Evolutionary conservation across 345 rosid species (phyloP).

Genomic region (Salix suchowensis): DNA sequence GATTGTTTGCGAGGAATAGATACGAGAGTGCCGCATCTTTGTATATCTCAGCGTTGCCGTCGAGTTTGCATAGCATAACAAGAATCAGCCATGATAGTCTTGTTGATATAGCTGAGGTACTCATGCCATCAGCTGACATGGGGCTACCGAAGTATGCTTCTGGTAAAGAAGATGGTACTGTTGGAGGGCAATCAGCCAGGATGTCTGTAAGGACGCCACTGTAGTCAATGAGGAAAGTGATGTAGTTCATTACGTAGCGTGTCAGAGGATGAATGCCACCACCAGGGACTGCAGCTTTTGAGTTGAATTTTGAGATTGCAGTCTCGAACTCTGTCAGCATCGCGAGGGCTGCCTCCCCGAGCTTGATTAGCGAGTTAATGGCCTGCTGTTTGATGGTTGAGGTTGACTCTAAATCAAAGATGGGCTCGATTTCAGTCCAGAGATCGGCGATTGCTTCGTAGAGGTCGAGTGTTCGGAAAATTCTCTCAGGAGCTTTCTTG

Average conservation of each 20-base stretch:
- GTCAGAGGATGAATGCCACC: conserved; percentile 81
- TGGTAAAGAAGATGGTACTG: conserved; percentile 36
- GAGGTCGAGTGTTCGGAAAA: conserved; percentile 63
- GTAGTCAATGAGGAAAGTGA: conserved; percentile 65
- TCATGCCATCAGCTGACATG: conserved; percentile 20
- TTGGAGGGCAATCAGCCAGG: conserved; percentile 50
- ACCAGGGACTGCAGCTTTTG: conserved; percentile 47
- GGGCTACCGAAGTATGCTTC: conserved; percentile 43
- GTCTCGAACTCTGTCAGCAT: conserved; percentile 59
- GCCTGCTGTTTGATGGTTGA: conserved; percentile 39
- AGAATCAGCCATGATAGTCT: conserved; percentile 67
- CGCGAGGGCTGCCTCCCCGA: conserved; percentile 40
- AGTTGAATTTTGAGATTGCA: conserved; percentile 50
- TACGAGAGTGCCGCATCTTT: conserved; percentile 59
- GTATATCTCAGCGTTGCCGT: conserved; percentile 56
- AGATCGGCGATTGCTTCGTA: conserved; percentile 47
- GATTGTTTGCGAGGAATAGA: conserved; percentile 73
- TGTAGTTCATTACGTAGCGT: conserved; percentile 75
- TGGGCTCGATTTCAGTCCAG: conserved; percentile 46
- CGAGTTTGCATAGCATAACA: conserved; percentile 66
- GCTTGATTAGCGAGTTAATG: conserved; percentile 39
- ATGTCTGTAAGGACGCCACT: conserved; percentile 42
- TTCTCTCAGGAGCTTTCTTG: conserved; percentile 64
- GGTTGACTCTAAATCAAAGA: conserved; percentile 45
- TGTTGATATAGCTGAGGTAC: conserved; percentile 32